phyloP scores from a whole-genome alignment of 169 alveolate species.

The Cryptosporidium canis region DNA sequence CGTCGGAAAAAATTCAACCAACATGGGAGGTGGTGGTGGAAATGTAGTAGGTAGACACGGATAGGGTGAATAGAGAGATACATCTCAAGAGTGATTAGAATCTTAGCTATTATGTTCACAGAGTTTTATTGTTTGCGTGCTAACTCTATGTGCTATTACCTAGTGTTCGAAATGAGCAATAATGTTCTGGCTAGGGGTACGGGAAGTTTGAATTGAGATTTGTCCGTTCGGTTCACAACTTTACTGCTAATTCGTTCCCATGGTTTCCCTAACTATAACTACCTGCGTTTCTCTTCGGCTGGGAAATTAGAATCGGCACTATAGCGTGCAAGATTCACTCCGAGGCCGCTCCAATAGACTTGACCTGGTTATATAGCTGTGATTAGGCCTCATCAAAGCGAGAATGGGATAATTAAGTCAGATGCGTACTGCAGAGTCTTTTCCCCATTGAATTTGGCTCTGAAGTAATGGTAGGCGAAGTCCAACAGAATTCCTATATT shows the following conservation, averaged over 20 bases:
- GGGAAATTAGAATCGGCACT: not conserved
- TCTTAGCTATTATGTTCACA: not conserved
- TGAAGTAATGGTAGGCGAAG: constrained; percentile 77
- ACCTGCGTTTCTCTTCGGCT: not conserved
- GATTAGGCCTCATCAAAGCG: not conserved
- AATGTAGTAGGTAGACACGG: no score
- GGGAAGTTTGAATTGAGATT: not conserved
- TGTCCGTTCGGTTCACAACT: no score
- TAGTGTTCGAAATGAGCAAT: not conserved
- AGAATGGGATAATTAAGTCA: constrained; percentile 57
- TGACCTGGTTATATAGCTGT: not conserved
- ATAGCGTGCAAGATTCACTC: not conserved
- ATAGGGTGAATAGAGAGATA: no score
- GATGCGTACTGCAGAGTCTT: constrained; percentile 64
- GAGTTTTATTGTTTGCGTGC: not conserved
- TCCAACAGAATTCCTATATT: constrained; percentile 76
- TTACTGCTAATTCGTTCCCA: not conserved
- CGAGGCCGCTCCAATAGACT: not conserved
- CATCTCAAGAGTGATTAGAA: not conserved
- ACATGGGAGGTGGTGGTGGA: no score
- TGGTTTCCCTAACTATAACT: not conserved
- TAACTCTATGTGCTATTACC: constrained; percentile 6
- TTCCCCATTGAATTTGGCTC: constrained; percentile 76
- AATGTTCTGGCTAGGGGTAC: not conserved
- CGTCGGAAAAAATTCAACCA: no score